Evolutionary conservation across 2,329 filamentous ascomycete genomes (phyloP).

Genomic region (Microascus cirrosus): DNA sequence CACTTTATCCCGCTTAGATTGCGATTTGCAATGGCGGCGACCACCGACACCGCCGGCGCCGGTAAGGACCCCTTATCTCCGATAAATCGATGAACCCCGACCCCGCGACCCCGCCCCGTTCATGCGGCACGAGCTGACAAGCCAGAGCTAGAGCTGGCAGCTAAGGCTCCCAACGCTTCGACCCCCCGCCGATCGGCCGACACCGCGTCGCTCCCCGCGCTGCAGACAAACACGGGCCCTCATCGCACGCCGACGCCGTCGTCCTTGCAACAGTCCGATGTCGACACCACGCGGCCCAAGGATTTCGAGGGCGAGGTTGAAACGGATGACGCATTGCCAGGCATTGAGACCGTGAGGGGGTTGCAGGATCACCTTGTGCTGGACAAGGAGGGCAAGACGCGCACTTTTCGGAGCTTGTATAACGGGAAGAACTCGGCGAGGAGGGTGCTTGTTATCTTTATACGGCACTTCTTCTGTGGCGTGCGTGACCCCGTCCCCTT

Average conservation of each 20-base stretch:
- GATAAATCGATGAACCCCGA: background rate
- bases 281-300: constrained; percentile 26
- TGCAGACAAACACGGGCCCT: background rate
- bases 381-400: constrained; percentile 47
- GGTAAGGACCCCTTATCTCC: background rate
- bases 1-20: background rate
- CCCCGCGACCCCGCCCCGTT: background rate
- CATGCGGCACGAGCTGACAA: background rate
- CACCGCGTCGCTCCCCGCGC: background rate
- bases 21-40: background rate
- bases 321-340: constrained; percentile 44
- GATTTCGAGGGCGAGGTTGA: constrained; percentile 47
- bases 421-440: constrained; percentile 39
- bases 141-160: background rate
- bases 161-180: background rate
- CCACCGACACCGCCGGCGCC: background rate
- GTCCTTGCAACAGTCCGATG: constrained; percentile 7
- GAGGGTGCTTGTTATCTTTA: constrained; percentile 59
- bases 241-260: background rate
- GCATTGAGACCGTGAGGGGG: constrained; percentile 32
- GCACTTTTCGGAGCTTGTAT: constrained; percentile 53
- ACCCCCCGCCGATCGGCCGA: background rate
- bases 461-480: constrained; percentile 73
- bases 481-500: constrained; percentile 32
- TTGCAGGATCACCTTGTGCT: constrained; percentile 47